Evolutionary conservation across 257 asterid genomes (phyloP), one percentile per base, ranked within the genome.

Genomic region (Lavandula angustifolia): DNA sequence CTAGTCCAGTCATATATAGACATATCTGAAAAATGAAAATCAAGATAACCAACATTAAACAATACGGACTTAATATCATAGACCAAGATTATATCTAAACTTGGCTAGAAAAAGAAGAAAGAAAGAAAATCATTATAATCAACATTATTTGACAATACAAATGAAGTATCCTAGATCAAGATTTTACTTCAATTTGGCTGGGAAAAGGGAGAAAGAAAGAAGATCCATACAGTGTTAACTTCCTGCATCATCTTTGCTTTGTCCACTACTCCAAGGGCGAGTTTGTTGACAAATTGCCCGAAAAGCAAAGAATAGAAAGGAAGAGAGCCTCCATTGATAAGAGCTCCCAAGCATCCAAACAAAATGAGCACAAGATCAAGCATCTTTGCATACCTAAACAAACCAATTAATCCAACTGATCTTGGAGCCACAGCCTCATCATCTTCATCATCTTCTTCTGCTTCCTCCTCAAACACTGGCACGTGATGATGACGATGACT

Each of bases 291-390:
- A 58, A 90, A 80, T 34, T 61, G 51, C 6, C 97, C 95, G 6
- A 90, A 85, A 43, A 87, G 88, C 74, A 27, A 80, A 9, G 95
- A 90, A 71, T 90, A 90, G 94, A 95, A 90, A 73, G 95, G 95
- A 56, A 90, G 92, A 18, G 97, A 85, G 37, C 97, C 97, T 50
- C 97, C 97, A 51, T 87, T 85, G 68, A 90, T 80, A 0, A 90
- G 44, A 69, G 95, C 95, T 66, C 97, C 95, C 11, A 87, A 35
- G 62, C 89, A 79, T 47, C 97, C 97, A 51, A 89, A 80, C 33
- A 85, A 38, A 46, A 89, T 82, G 5, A 89, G 81, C 22, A 89
- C 7, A 31, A 83, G 46, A 72, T 89, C 97, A 37, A 83, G 67
- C 75, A 73, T 83, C 31, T 84, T 83, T 7, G 97, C 75, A 60